Conservation (phyloP, 75 land plant species). For the Picea glauca region DNA sequence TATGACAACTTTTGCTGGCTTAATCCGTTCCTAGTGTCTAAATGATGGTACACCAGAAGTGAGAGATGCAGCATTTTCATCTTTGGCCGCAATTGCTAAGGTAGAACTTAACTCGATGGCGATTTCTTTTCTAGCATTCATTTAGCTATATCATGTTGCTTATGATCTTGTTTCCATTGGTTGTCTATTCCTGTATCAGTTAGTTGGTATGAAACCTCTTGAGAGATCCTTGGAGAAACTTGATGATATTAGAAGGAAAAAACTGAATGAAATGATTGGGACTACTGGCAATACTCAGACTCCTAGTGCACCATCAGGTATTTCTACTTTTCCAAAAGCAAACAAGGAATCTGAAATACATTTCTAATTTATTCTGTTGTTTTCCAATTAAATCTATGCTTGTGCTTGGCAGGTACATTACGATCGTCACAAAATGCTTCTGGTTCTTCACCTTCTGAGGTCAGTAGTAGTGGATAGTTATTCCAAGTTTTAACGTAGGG, state of each 20-base stretch:
- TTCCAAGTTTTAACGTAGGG: not conserved
- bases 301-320: conserved; percentile 24
- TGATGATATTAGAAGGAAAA: conserved; percentile 50
- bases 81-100: conserved; percentile 52
- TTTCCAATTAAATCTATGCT: not conserved
- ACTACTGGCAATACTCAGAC: conserved; percentile 12
- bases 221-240: conserved; percentile 50
- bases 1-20: not conserved
- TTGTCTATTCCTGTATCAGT: conserved; percentile 14
- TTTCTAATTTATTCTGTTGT: no score
- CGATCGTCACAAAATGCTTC: not conserved
- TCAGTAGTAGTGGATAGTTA: not conserved
- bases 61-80: conserved; percentile 45
- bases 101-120: conserved; percentile 9
- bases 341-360: not conserved
- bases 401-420: conserved; percentile 2
- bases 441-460: conserved; percentile 11
- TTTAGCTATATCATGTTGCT: not conserved
- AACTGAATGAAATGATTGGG: conserved; percentile 48
- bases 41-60: conserved; percentile 55
- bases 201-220: conserved; percentile 46
- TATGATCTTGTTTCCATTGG: not conserved
- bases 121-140: not conserved
- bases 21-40: conserved; percentile 22
- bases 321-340: not conserved